These are phyloP conservation scores for Pilobolus umbonatus DNA, from an alignment of 192 early-diverging fungal species.

Conservation along the genomic window DNA sequence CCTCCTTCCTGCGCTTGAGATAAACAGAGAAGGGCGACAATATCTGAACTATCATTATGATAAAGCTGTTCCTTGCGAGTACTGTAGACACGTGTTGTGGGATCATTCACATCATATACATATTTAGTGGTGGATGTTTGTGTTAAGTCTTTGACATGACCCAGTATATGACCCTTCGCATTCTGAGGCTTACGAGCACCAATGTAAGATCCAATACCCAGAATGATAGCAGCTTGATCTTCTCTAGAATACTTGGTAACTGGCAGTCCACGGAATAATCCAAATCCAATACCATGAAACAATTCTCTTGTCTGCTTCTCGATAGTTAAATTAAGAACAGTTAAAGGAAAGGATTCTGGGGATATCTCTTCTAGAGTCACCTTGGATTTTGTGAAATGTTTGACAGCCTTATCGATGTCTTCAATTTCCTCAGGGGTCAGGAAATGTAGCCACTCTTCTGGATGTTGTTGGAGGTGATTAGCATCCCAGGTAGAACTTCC, in stretches of 20 bases:
- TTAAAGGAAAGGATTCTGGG: slow-evolving; percentile 18
- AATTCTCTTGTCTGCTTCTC: slow-evolving; percentile 10
- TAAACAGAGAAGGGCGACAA: slow-evolving; percentile 33
- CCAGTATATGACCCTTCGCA: slow-evolving; percentile 29
- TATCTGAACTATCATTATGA: slow-evolving; percentile 34
- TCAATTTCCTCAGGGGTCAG: slow-evolving; percentile 20
- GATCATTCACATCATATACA: slow-evolving; percentile 25
- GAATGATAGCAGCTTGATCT: slow-evolving; percentile 28
- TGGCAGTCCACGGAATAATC: slow-evolving; percentile 25
- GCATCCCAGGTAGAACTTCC: slow-evolving; percentile 29
- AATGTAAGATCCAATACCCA: slow-evolving; percentile 38
- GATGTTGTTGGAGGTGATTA: slow-evolving; percentile 19
- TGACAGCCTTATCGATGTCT: slow-evolving; percentile 24
- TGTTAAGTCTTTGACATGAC: slow-evolving; percentile 35
- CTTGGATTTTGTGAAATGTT: slow-evolving; percentile 17
- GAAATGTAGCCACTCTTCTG: slow-evolving; percentile 26
- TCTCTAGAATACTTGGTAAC: slow-evolving; percentile 14
- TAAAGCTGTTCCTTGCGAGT: slow-evolving; percentile 39
- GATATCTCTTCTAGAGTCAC: slow-evolving; percentile 18
- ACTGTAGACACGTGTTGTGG: slow-evolving; percentile 33
- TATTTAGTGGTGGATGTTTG: slow-evolving; percentile 23
- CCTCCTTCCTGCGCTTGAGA: slow-evolving; percentile 27
- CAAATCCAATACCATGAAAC: slow-evolving; percentile 26
- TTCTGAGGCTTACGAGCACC: slow-evolving; percentile 31
- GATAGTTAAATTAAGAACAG: slow-evolving; percentile 14